A percentile compares a stretch with the other conserved stretches of the same genome.
Conservation (phyloP, 306 rosid species). For the Morella rubra region DNA sequence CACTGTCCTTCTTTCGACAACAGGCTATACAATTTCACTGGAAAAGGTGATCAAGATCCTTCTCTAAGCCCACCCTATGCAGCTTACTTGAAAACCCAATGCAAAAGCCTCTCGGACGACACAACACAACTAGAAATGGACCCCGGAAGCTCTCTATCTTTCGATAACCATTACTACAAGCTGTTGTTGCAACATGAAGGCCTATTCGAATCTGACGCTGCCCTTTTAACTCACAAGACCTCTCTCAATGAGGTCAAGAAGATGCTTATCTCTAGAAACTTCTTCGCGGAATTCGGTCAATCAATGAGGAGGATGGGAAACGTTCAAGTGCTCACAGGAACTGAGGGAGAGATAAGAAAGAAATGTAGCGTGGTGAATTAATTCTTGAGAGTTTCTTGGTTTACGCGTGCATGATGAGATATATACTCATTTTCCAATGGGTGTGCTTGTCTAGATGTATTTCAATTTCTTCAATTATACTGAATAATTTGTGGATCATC, state of each 20-base stretch:
- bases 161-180: slow-evolving; percentile 44
- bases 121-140: slow-evolving; percentile 42
- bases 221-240: slow-evolving; percentile 34
- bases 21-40: slow-evolving; percentile 58
- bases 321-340: slow-evolving; percentile 42
- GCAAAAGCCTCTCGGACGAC: slow-evolving; percentile 30
- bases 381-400: too few relatives aligned
- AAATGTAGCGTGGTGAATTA: slow-evolving; percentile 53
- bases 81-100: slow-evolving; percentile 27
- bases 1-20: slow-evolving; percentile 17
- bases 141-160: slow-evolving; percentile 33
- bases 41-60: slow-evolving; percentile 63
- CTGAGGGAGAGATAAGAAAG: slow-evolving; percentile 50
- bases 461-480: too few relatives aligned
- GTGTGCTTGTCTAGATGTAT: too few relatives aligned
- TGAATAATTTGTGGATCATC: too few relatives aligned
- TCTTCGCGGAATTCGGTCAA: slow-evolving; percentile 38
- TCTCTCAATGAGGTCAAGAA: slow-evolving; percentile 18
- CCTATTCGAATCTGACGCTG: slow-evolving; percentile 59
- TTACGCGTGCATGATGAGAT: too few relatives aligned
- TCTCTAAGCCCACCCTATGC: slow-evolving; percentile 44
- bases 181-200: slow-evolving; percentile 43
- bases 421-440: too few relatives aligned
- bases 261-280: slow-evolving; percentile 27
- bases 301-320: slow-evolving; percentile 64